Evolutionary conservation across 2,329 filamentous ascomycete species (phyloP).

Genomic region (Clarireedia sp.): DNA sequence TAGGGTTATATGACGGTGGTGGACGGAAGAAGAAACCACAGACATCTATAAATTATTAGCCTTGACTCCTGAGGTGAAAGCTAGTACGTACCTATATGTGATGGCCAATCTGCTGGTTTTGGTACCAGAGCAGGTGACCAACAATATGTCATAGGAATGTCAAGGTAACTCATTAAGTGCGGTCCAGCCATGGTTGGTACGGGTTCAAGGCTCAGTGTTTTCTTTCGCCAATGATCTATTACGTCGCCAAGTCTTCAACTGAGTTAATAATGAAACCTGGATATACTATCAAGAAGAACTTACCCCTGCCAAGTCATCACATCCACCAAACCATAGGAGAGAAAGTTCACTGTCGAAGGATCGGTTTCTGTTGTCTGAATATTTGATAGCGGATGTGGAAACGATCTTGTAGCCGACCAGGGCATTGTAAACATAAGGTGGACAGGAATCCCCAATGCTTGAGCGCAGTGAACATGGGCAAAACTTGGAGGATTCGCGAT

Average conservation of each 20-base stretch:
- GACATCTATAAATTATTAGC: conserved; percentile 40
- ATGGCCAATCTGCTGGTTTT: neutral
- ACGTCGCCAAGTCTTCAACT: conserved; percentile 53
- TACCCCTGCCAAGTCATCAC: conserved; percentile 76
- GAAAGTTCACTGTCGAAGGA: conserved; percentile 65
- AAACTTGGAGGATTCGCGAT: conserved; percentile 76
- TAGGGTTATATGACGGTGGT: conserved; percentile 49
- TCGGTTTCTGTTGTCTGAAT: conserved; percentile 60
- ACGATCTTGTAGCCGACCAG: conserved; percentile 64
- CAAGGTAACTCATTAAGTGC: conserved; percentile 59
- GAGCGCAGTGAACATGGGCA: conserved; percentile 40
- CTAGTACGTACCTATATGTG: conserved; percentile 45
- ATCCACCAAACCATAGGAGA: conserved; percentile 69
- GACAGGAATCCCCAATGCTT: neutral
- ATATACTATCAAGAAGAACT: neutral
- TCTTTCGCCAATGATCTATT: conserved; percentile 63
- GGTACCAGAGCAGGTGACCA: conserved; percentile 39
- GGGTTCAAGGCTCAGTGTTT: conserved; percentile 61
- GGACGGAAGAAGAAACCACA: conserved; percentile 70
- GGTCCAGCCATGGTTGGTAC: conserved; percentile 71
- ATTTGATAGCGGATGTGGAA: conserved; percentile 68
- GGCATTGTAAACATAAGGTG: conserved; percentile 41
- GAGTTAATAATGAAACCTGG: neutral
- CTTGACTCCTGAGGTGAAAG: too few species aligned
- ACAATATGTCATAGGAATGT: conserved; percentile 67